A percentile compares a stretch with the other conserved stretches of the same genome.
phyloP scores from a whole-genome alignment of 129 eudicot species.

The Pseudognaphalium luteoalbum region DNA sequence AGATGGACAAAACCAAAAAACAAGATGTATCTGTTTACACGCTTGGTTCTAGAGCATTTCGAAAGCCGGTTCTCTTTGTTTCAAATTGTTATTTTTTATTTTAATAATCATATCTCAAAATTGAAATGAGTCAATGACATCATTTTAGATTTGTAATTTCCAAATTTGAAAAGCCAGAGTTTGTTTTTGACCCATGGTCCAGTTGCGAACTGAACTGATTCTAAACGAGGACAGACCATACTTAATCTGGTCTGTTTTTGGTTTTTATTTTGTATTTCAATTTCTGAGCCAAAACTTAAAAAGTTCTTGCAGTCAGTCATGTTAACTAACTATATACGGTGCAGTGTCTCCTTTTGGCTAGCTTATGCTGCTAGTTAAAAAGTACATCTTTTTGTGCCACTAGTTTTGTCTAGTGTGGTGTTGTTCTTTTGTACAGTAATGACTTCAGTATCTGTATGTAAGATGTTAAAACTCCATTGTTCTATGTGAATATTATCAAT shows the following conservation, averaged over 20 bases:
- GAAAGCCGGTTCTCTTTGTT: not conserved
- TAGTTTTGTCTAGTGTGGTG: constrained; percentile 3
- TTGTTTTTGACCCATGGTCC: not conserved
- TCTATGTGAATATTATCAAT: not conserved
- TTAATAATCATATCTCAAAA: not conserved
- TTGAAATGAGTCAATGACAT: not conserved
- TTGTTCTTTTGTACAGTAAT: not conserved
- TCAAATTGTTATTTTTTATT: not conserved
- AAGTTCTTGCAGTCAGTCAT: not conserved
- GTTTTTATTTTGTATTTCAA: too few species aligned
- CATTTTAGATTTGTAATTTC: not conserved
- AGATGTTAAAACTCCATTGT: not conserved
- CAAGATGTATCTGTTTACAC: not conserved
- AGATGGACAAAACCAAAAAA: not conserved
- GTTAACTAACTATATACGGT: not conserved
- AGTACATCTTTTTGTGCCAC: not conserved
- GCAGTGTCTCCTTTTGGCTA: not conserved
- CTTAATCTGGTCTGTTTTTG: not conserved
- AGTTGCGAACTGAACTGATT: not conserved
- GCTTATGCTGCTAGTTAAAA: not conserved
- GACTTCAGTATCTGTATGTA: not conserved
- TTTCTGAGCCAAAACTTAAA: not conserved
- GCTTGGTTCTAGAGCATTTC: not conserved
- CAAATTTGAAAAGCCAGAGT: too few species aligned
- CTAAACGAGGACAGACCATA: not conserved